These are phyloP conservation scores for Allomyces macrogynus DNA, from an alignment of 192 early-diverging fungal genomes.

Conservation along the genomic window DNA sequence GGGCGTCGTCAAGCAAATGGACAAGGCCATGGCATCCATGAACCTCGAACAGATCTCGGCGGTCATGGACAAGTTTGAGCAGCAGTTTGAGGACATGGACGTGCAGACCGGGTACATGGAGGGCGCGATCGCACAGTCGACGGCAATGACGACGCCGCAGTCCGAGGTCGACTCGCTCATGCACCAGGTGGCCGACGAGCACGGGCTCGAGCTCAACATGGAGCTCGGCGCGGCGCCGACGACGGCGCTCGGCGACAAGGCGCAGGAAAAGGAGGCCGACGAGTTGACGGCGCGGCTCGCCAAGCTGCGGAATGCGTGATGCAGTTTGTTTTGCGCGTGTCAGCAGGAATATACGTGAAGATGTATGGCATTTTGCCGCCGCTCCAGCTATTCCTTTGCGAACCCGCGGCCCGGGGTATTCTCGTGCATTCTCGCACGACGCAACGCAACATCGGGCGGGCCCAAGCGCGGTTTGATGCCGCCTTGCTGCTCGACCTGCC, in stretches of 20 bases:
- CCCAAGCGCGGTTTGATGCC: too few relatives aligned
- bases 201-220: conserved; percentile 71
- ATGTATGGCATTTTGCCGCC: too few relatives aligned
- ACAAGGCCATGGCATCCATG: conserved; percentile 83
- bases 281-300: conserved; percentile 41
- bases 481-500: too few relatives aligned
- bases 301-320: conserved; percentile 33
- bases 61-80: conserved; percentile 98
- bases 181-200: conserved; percentile 92
- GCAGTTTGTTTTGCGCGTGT: background rate
- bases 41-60: conserved; percentile 87
- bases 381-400: too few relatives aligned
- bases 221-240: conserved; percentile 26
- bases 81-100: conserved; percentile 91
- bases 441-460: too few relatives aligned
- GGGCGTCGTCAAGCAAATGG: conserved; percentile 79
- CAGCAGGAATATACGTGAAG: too few relatives aligned
- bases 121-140: conserved; percentile 68
- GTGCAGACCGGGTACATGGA: conserved; percentile 97
- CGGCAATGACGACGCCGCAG: conserved; percentile 68
- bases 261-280: conserved; percentile 28
- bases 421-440: too few relatives aligned
- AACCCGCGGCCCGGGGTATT: too few relatives aligned
- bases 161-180: conserved; percentile 82
- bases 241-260: conserved; percentile 8